Evolutionary conservation across 768 basidiomycete genomes (phyloP), one percentile per base, ranked within the genome.

Genomic region (Suillus spraguei): DNA sequence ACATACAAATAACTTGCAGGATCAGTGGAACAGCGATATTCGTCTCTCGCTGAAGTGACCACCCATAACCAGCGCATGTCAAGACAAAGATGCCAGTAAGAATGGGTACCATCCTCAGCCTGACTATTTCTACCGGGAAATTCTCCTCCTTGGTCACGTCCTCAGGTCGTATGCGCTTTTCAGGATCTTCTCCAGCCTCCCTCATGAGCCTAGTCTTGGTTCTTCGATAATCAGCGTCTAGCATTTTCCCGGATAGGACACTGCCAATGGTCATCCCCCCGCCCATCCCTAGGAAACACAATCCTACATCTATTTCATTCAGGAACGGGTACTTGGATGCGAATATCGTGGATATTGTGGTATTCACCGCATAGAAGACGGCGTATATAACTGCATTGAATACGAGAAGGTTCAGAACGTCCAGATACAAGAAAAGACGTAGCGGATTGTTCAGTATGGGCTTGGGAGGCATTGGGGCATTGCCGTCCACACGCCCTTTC

Each of bases 281-380:
- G 2, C 92, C 94, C 59, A 89, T 83, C 1, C 87, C 85, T 60
- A 95, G 76, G 77, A 88, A 95, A 72, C 90, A 94, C 5, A 95
- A 75, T 3, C 94, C 94, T 38, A 91, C 78, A 33, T 84, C 77
- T 10, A 81, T 75, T 67, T 81, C 80, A 64, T 69, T 76, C 55
- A 85, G 76, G 64, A 68, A 81, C 9, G 80, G 82, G 77, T 83
- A 95, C 36, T 70, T 73, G 9, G 71, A 61, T 64, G 78, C 75
- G 82, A 82, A 77, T 69, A 89, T 68, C 67, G 86, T 79, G 70
- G 88, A 76, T 78, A 78, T 70, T 24, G 79, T 80, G 61, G 79
- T 68, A 61, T 75, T 72, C 75, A 85, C 68, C 66, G 74, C 72
- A 77, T 84, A 78, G 64, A 87, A 85, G 7, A 88, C 78, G 4